Conservation (phyloP, 148 eudicot genomes). For the Rhododendron vialii region DNA sequence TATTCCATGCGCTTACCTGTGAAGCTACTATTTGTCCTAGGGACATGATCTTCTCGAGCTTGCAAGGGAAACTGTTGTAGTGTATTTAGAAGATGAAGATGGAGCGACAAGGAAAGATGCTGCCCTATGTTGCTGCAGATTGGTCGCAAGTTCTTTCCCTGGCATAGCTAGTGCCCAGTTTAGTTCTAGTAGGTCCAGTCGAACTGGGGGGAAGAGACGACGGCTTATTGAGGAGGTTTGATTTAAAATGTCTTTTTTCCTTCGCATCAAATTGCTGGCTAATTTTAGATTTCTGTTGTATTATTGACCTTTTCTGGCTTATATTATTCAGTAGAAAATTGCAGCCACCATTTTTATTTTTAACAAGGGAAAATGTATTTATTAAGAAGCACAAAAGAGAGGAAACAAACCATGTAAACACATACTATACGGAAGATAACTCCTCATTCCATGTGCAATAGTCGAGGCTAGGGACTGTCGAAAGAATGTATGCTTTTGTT, state of each 20-base stretch:
- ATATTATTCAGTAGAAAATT: neutral
- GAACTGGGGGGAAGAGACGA: conserved; percentile 74
- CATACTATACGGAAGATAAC: neutral
- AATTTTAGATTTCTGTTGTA: neutral
- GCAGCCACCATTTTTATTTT: neutral
- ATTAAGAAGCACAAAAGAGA: neutral
- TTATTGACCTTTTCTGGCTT: neutral
- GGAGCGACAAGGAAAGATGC: conserved; percentile 85
- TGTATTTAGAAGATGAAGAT: conserved; percentile 88
- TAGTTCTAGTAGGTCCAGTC: conserved; percentile 62
- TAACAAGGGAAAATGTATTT: neutral
- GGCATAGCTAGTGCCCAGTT: conserved; percentile 49
- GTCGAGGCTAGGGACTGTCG: neutral
- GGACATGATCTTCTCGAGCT: conserved; percentile 95
- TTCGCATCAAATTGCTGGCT: no score
- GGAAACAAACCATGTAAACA: neutral
- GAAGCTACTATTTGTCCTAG: conserved; percentile 30
- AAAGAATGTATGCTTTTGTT: neutral
- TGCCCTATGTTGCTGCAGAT: conserved; percentile 87
- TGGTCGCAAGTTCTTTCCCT: conserved; percentile 70
- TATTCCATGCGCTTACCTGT: conserved; percentile 10
- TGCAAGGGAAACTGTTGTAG: conserved; percentile 70
- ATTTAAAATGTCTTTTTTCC: neutral
- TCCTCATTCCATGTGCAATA: neutral
- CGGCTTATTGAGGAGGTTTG: conserved; percentile 89